phyloP scores from a whole-genome alignment of 768 basidiomycete species.

The Boletellus sp. region DNA sequence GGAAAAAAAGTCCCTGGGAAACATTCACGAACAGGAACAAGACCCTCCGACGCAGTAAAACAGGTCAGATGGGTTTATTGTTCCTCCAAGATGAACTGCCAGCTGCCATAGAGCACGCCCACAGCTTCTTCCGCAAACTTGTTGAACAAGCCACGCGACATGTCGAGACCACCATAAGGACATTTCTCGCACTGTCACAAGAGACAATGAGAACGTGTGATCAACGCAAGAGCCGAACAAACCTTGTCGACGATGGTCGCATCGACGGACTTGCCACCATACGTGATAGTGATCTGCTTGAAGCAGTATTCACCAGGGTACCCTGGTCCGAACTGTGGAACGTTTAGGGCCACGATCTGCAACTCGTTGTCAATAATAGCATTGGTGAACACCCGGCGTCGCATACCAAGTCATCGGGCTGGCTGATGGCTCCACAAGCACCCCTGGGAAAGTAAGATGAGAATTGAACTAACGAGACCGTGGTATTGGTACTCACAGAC shows the following conservation, averaged over 20 bases:
- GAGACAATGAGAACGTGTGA: neutral
- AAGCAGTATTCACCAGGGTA: slow-evolving; percentile 66
- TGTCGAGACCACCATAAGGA: slow-evolving; percentile 61
- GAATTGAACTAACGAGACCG: neutral
- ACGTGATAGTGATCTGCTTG: slow-evolving; percentile 56
- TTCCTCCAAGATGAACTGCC: slow-evolving; percentile 52
- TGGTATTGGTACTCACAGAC: slow-evolving; percentile 35
- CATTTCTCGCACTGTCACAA: slow-evolving; percentile 58
- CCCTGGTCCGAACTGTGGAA: slow-evolving; percentile 48
- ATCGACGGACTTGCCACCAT: slow-evolving; percentile 46
- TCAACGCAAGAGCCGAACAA: neutral
- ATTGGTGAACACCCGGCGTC: neutral
- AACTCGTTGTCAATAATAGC: neutral
- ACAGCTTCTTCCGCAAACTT: slow-evolving; percentile 44
- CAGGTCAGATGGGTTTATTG: neutral
- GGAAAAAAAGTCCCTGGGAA: neutral
- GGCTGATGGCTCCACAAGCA: slow-evolving; percentile 48
- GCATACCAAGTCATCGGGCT: slow-evolving; percentile 28
- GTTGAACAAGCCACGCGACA: slow-evolving; percentile 62
- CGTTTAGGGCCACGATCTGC: slow-evolving; percentile 29
- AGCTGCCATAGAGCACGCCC: slow-evolving; percentile 59
- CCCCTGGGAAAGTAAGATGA: slow-evolving; percentile 36
- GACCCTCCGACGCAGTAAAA: neutral
- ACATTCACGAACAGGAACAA: neutral
- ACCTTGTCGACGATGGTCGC: slow-evolving; percentile 66